Evolutionary conservation across 2,329 filamentous ascomycete genomes (phyloP), one percentile per base, ranked within the genome.

Genomic region (Zopfia rhizophila): DNA sequence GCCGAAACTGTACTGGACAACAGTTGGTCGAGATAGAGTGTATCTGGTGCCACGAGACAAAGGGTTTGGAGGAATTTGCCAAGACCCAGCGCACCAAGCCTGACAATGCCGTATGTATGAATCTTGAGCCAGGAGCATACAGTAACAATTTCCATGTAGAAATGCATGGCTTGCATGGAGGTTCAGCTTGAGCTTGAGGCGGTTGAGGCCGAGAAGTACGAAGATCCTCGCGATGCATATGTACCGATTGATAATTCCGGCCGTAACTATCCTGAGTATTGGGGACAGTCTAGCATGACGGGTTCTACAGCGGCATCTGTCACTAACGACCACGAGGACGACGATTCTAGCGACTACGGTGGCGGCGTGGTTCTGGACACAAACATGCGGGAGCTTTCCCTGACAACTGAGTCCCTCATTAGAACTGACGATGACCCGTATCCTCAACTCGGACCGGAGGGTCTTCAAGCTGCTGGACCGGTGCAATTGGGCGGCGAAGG

Each of bases 21-120:
- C 73, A 75, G 33, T 51, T 70, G 2, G 62, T 72, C 3, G 81
- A 84, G 53, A 57, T 83, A 19, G 66, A 69, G 7, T 84, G 82
- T 54, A 59, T 53, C 22, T 65, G 75, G 25, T 84, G 82, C 56
- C 61, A 71, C 14, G 58, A 72, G 44, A 72, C 65, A 2, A 81
- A 81, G 55, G 66, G 72, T 0, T 45, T 82, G 2, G 74, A 78
- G 5, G 67, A 69, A 0, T 85, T 82, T 53, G 74, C 76, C 13
- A 83, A 80, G 51, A 54, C 55, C 5, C 76, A 81, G 64, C 72
- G 80, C 11, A 66, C 59, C 19, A 73, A 76, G 28, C 70, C 73
- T 1, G 79, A 78, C 45, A 60, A 56, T 27, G 75, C 74, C 18
- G 79, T 80, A 74, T 49, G 77, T 67, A n/a, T 19, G 25, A 22